A percentile compares a stretch with the other conserved stretches of the same genome.
Conservation (phyloP, 352 stramenopile genomes). For the Pythium aphanidermatum region DNA sequence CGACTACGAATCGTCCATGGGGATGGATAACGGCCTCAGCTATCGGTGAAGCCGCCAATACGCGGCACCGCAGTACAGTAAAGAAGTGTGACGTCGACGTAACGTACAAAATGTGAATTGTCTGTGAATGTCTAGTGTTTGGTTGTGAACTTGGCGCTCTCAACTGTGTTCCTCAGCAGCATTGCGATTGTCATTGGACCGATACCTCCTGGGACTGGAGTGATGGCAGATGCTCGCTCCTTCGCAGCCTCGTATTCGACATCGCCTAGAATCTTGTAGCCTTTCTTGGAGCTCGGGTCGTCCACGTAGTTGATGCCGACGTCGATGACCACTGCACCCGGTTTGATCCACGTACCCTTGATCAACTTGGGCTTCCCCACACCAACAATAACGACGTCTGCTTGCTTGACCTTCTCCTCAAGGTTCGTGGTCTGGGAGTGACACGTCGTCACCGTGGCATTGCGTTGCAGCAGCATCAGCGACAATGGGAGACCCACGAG, state of each 20-base stretch:
- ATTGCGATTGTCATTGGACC: constrained; percentile 99
- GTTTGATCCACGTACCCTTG: constrained; percentile 95
- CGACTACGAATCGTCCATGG: constrained; percentile 17
- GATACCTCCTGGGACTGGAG: constrained; percentile 94
- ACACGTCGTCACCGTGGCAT: constrained; percentile 97
- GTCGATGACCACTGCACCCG: constrained; percentile 96
- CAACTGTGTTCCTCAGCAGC: constrained; percentile 84
- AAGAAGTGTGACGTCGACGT: not conserved
- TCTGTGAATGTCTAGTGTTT: not conserved
- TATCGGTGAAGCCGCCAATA: too few relatives aligned
- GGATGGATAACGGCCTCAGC: constrained; percentile 1
- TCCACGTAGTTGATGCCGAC: constrained; percentile 99
- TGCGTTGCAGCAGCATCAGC: constrained; percentile 91
- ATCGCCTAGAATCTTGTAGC: constrained; percentile 96
- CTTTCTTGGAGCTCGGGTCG: constrained; percentile 48
- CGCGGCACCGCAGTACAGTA: too few relatives aligned
- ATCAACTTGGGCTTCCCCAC: constrained; percentile 93
- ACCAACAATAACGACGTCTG: constrained; percentile 97
- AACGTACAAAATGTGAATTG: constrained; percentile 6
- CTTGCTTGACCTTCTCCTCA: constrained; percentile 51
- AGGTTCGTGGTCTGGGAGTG: constrained; percentile 91
- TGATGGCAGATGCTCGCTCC: constrained; percentile 91
- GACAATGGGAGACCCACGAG: constrained; percentile 97
- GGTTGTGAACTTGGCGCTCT: constrained; percentile 39
- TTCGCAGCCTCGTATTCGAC: constrained; percentile 91